Evolutionary conservation across 2,329 filamentous ascomycete species (phyloP).

Genomic region (Exophiala oligosperma): DNA sequence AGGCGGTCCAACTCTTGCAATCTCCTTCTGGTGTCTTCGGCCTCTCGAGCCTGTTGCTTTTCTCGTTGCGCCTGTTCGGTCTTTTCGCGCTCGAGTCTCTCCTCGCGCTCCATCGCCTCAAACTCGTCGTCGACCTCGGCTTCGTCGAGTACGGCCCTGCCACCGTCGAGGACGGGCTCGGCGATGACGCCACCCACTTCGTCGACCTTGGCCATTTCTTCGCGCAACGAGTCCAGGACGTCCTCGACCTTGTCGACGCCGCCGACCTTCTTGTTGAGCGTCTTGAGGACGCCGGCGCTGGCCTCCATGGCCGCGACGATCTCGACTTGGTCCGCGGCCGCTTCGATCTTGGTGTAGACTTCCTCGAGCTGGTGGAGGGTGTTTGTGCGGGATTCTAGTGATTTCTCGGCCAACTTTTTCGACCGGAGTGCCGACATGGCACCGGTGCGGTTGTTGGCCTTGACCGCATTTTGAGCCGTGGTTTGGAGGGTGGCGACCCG

Average conservation of each 20-base stretch:
- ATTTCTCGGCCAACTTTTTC: conserved; percentile 78
- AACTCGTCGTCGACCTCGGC: conserved; percentile 85
- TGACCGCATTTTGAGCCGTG: conserved; percentile 69
- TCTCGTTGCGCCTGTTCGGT: conserved; percentile 46
- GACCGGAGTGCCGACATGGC: conserved; percentile 78
- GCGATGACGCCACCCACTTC: conserved; percentile 78
- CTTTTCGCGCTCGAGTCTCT: conserved; percentile 53
- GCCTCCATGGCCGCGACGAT: conserved; percentile 80
- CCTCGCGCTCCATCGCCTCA: conserved; percentile 67
- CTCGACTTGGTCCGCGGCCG: conserved; percentile 80
- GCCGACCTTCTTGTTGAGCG: conserved; percentile 74
- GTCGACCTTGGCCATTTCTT: conserved; percentile 79
- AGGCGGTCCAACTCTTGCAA: conserved; percentile 29
- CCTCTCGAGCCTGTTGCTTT: conserved; percentile 40
- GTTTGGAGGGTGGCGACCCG: conserved; percentile 52
- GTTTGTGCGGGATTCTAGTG: conserved; percentile 68
- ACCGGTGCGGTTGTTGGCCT: conserved; percentile 69
- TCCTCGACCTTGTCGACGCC: conserved; percentile 73
- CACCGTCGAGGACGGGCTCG: conserved; percentile 49
- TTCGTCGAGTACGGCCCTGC: conserved; percentile 65
- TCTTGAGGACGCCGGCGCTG: conserved; percentile 69
- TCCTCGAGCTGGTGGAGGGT: conserved; percentile 81
- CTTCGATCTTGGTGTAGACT: conserved; percentile 78
- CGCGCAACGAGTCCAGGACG: conserved; percentile 71
- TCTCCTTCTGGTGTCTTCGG: conserved; percentile 34